Evolutionary conservation across 192 early-diverging fungal genomes (phyloP), one percentile per base, ranked within the genome.

Genomic region (Entrophospora sp.): DNA sequence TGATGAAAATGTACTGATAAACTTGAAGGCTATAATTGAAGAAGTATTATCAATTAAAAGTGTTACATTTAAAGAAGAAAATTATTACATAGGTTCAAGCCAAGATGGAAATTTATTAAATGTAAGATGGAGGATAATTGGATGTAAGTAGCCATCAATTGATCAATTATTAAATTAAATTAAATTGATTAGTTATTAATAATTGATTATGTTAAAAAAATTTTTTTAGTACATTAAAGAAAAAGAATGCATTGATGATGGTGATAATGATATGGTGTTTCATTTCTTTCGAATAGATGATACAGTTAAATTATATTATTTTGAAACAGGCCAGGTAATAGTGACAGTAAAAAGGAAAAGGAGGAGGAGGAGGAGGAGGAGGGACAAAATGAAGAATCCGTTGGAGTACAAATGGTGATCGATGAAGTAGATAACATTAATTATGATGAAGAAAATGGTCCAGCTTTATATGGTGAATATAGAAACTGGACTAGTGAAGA

Each of bases 91-190:
- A 5, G 87, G 90, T 3, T 91, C 92, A 1, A 94, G 95, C 71
- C 93, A 97, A 73, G 95, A 97, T 71, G 95, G 95, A 6, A 92
- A 93, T 88, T 97, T 49, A 81, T 85, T 60, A 91, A 87, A 71
- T 97, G 93, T 92, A 82, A 91, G 51, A 87, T 94, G 83, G 79
- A 73, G 25, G 74, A 82, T 13, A 84, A 89, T 72, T 96, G 92
- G 91, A 80, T 76, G 86, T 87, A 77, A 61, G 75, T 73, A 20
- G 31, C 43, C 7, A 9, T 6, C 4, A 18, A 25, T 16, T n/a
- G n/a, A n/a, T n/a, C n/a, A n/a, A n/a, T n/a, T n/a, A n/a, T n/a
- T n/a, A 18, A n/a, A 18, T 25, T 58, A 25, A 61, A 0, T 36
- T 40, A 13, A 59, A 46, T 45, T 57, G n/a, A 52, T 66, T 59